Evolutionary conservation across 2,329 filamentous ascomycete species (phyloP).

Genomic region (Diaporthe ampelina): DNA sequence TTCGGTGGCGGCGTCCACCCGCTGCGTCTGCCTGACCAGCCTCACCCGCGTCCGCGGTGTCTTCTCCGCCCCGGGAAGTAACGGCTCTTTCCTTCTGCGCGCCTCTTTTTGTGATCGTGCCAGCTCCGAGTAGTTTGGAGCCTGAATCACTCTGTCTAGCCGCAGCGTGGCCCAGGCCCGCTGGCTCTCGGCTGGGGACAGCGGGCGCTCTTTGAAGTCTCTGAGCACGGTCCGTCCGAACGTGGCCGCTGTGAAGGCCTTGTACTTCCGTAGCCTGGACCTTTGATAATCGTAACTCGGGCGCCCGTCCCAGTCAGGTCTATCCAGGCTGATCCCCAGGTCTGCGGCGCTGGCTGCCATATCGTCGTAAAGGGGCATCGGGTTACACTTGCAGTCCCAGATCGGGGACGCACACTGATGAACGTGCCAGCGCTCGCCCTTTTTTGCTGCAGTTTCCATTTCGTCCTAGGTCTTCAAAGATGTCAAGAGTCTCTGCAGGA

Average conservation of each 20-base stretch:
- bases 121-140: background rate
- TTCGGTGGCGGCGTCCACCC: background rate
- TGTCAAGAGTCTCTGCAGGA: background rate
- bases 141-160: background rate
- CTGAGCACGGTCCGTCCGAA: background rate
- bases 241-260: background rate
- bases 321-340: background rate
- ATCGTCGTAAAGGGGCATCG: background rate
- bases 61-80: background rate
- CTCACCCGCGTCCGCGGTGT: background rate
- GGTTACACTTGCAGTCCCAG: background rate
- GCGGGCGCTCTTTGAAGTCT: background rate
- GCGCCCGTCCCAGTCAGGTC: background rate
- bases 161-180: background rate
- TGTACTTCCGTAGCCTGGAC: background rate
- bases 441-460: background rate
- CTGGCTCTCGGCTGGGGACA: background rate
- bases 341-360: background rate
- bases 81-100: too few species aligned
- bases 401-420: background rate
- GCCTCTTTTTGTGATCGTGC: background rate
- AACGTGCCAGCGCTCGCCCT: background rate
- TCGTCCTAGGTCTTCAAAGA: background rate
- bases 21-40: background rate
- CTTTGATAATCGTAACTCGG: background rate